Percentiles rank a stretch among this genome's conserved stretches.
Conservation (phyloP, 345 rosid genomes). For the Leavenworthia alabamica region DNA sequence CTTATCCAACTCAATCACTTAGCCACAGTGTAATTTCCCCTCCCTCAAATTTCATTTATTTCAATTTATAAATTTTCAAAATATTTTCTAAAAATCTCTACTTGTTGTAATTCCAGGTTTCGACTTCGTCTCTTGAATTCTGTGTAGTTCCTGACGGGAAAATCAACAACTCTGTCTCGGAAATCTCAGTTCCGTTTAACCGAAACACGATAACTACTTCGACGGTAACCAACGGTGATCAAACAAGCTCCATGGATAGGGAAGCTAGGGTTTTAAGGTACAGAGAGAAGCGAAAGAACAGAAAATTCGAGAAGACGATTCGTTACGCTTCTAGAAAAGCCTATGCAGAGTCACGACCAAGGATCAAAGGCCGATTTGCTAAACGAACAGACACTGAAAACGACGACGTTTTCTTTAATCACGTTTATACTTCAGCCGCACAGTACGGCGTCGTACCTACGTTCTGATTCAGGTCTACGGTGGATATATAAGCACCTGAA, state of each 20-base stretch:
- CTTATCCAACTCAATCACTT: conserved; percentile 36
- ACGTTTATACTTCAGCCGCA: conserved; percentile 19
- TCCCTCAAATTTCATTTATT: background rate
- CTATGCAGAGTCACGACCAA: conserved; percentile 85
- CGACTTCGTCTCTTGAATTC: conserved; percentile 72
- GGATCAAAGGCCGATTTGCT: conserved; percentile 94
- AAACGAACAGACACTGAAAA: conserved; percentile 52
- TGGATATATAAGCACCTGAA: conserved; percentile 1
- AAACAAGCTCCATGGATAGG: conserved; percentile 39
- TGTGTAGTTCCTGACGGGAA: conserved; percentile 89
- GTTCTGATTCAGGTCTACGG: conserved; percentile 26
- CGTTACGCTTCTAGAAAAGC: conserved; percentile 93
- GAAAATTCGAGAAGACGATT: conserved; percentile 94
- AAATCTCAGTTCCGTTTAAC: conserved; percentile 50
- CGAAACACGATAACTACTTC: conserved; percentile 26
- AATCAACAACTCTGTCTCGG: conserved; percentile 41
- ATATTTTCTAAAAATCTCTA: background rate
- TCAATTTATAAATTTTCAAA: background rate
- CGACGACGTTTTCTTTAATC: conserved; percentile 30
- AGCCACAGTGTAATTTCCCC: conserved; percentile 48
- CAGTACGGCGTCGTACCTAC: conserved; percentile 80
- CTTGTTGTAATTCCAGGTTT: conserved; percentile 43
- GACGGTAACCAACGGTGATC: conserved; percentile 16
- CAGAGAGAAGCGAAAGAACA: conserved; percentile 93
- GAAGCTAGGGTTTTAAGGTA: conserved; percentile 90